phyloP scores from a whole-genome alignment of 306 rosid species.

The Ammopiptanthus mongolicus region DNA sequence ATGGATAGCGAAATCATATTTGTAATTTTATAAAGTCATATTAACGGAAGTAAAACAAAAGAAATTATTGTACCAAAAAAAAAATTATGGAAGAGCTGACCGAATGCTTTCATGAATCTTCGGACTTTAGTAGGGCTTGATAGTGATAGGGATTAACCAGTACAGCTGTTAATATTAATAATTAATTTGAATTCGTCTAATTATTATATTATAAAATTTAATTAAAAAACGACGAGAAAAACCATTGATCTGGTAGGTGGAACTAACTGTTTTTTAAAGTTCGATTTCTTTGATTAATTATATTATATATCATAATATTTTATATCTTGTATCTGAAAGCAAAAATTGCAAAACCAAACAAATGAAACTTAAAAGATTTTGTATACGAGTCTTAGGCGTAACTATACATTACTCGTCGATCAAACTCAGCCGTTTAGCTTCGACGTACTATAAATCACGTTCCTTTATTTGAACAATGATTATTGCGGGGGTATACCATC shows the following conservation, averaged over 20 bases:
- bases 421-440: too few relatives aligned
- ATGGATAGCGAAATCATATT: too few relatives aligned
- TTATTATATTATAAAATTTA: not conserved
- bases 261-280: not conserved
- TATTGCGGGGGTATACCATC: too few relatives aligned
- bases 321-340: not conserved
- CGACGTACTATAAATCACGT: too few relatives aligned
- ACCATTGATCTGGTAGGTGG: conserved; percentile 3
- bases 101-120: conserved; percentile 24
- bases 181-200: not conserved
- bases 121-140: conserved; percentile 32
- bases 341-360: not conserved
- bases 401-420: too few relatives aligned
- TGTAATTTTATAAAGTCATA: too few relatives aligned
- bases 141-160: conserved; percentile 12
- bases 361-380: not conserved
- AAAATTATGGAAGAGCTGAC: conserved; percentile 18
- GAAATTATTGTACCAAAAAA: not conserved
- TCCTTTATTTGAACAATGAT: too few relatives aligned
- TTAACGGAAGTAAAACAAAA: not conserved
- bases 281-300: not conserved
- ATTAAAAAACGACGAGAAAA: not conserved
- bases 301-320: not conserved
- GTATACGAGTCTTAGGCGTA: not conserved
- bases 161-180: conserved; percentile 12